These are phyloP conservation scores for Besnoitia besnoiti DNA, from an alignment of 169 alveolate genomes.

Conservation along the genomic window DNA sequence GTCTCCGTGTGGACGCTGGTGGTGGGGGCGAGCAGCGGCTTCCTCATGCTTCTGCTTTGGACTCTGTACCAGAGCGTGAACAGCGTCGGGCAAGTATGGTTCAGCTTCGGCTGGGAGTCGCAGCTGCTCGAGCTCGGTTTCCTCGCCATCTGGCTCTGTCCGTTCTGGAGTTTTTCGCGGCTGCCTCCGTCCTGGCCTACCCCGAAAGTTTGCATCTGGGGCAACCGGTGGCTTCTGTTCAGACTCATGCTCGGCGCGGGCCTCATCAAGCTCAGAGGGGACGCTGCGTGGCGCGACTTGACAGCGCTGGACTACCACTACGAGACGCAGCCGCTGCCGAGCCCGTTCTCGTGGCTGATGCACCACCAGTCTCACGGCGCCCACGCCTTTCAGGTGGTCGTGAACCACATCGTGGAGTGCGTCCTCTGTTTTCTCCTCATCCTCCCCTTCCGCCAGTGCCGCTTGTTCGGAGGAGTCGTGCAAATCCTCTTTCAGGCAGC, in stretches of 20 bases:
- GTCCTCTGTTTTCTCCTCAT: conserved; percentile 34
- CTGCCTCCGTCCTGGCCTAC: conserved; percentile 67
- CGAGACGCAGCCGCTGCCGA: conserved; percentile 70
- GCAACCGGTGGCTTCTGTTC: conserved; percentile 68
- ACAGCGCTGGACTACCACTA: conserved; percentile 47
- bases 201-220: conserved; percentile 56
- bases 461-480: conserved; percentile 55
- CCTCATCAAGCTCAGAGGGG: conserved; percentile 62
- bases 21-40: conserved; percentile 45
- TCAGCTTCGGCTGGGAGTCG: conserved; percentile 66
- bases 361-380: conserved; percentile 58
- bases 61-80: conserved; percentile 44
- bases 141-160: conserved; percentile 57
- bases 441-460: conserved; percentile 62
- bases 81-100: conserved; percentile 70
- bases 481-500: conserved; percentile 32
- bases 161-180: conserved; percentile 46
- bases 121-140: conserved; percentile 71
- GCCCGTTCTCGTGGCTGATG: conserved; percentile 61
- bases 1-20: conserved; percentile 11
- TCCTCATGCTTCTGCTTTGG: conserved; percentile 58
- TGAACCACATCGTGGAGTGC: conserved; percentile 56
- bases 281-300: conserved; percentile 48
- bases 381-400: conserved; percentile 48
- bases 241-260: conserved; percentile 71